These are phyloP conservation scores for Sphagnum fallax DNA, from an alignment of 228 moss, liverwort and hornwort genomes.

Conservation along the genomic window DNA sequence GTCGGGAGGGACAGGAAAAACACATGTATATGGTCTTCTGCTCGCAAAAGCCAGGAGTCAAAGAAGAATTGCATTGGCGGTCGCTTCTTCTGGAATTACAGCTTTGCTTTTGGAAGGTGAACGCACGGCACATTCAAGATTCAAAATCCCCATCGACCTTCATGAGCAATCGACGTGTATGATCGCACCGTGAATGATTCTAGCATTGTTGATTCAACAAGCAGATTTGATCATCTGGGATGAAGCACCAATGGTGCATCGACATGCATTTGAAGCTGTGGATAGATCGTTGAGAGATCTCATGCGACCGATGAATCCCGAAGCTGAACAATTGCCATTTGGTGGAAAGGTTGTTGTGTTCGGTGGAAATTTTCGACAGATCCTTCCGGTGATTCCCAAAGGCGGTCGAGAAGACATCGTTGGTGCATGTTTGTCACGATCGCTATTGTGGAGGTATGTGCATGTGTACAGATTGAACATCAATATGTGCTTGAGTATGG, in stretches of 20 bases:
- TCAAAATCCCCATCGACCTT: conserved; percentile 9
- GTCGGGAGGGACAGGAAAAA: conserved; percentile 12
- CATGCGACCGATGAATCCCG: not conserved
- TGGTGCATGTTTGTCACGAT: not conserved
- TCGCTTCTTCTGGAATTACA: conserved; percentile 18
- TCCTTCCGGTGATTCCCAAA: not conserved
- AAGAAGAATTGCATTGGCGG: conserved; percentile 8
- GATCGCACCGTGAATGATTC: not conserved
- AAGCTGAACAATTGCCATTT: not conserved
- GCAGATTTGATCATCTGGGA: conserved; percentile 13
- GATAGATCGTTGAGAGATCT: conserved; percentile 11
- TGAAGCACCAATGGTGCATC: conserved; percentile 12
- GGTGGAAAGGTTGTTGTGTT: conserved; percentile 1
- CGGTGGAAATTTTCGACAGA: conserved; percentile 6
- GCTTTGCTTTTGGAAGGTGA: conserved; percentile 7
- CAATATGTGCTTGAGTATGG: conserved; percentile 2
- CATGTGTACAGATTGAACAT: not conserved
- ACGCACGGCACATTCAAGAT: conserved; percentile 8
- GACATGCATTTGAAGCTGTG: conserved; percentile 9
- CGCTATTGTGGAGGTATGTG: not conserved
- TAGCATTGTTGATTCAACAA: conserved; percentile 2
- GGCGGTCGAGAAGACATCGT: conserved; percentile 6
- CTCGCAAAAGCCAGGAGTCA: not conserved
- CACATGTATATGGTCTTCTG: conserved; percentile 7
- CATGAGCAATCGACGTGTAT: conserved; percentile 4